phyloP scores from a whole-genome alignment of 495 filamentous ascomycete genomes.

The Aspergillus carlsbadensis region DNA sequence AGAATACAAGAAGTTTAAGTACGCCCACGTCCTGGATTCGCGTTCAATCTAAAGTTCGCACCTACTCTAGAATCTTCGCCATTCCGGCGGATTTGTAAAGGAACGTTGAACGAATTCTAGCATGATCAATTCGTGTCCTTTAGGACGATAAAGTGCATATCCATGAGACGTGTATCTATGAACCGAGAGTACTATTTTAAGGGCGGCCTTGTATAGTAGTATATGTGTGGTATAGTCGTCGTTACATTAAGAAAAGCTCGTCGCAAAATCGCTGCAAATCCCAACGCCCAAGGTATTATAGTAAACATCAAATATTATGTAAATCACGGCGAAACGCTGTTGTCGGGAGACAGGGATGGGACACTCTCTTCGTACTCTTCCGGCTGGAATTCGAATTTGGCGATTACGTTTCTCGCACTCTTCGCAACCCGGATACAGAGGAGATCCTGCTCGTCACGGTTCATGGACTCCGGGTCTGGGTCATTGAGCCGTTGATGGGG shows the following conservation, averaged over 20 bases:
- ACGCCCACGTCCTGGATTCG: no score
- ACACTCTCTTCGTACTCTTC: constrained; percentile 35
- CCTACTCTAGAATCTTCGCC: no score
- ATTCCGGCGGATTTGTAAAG: background rate
- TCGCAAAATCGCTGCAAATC: no score
- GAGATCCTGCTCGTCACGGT: constrained; percentile 28
- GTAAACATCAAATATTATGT: background rate
- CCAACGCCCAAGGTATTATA: background rate
- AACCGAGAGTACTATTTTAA: background rate
- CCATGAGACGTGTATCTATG: no score
- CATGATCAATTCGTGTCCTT: no score
- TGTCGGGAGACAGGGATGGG: constrained; percentile 2
- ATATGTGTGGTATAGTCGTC: background rate
- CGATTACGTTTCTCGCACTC: constrained; percentile 37
- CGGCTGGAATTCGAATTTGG: constrained; percentile 42
- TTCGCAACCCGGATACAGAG: constrained; percentile 41
- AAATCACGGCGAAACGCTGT: constrained; percentile 4
- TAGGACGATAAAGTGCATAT: no score
- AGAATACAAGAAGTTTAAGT: no score
- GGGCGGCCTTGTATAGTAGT: background rate
- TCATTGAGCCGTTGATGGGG: constrained; percentile 7
- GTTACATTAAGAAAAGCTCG: background rate
- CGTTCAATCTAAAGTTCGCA: no score
- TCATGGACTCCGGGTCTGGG: constrained; percentile 4
- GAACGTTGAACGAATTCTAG: background rate